Percentiles rank a stretch among this genome's conserved stretches.
These are phyloP conservation scores for Pluteus cervinus DNA, from an alignment of 768 basidiomycete genomes.

Conservation along the genomic window DNA sequence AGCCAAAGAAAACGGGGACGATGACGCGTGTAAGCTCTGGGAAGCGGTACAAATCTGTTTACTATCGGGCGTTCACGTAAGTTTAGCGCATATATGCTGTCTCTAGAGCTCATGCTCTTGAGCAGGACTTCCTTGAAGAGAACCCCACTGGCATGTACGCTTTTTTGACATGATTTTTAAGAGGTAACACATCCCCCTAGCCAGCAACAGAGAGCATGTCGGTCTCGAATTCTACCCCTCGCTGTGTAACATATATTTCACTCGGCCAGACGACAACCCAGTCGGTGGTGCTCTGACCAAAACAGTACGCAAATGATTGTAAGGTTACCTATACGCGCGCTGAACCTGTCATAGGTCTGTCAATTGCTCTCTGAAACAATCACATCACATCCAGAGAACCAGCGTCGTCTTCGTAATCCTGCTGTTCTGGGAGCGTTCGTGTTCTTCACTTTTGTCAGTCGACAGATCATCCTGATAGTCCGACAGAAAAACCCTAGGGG, in stretches of 20 bases:
- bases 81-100: slow-evolving; percentile 16
- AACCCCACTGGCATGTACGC: slow-evolving; percentile 18
- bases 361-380: slow-evolving; percentile 45
- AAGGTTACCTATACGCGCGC: slow-evolving; percentile 1
- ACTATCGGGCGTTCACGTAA: slow-evolving; percentile 49
- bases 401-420: slow-evolving; percentile 36
- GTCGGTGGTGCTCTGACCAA: slow-evolving; percentile 5
- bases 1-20: no score
- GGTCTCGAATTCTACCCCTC: slow-evolving; percentile 11
- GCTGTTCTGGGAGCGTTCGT: slow-evolving; percentile 44
- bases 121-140: slow-evolving; percentile 26
- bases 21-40: slow-evolving; percentile 26
- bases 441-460: no score
- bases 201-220: slow-evolving; percentile 18
- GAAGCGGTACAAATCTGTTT: slow-evolving; percentile 37
- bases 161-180: not conserved
- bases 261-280: slow-evolving; percentile 1
- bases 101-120: slow-evolving; percentile 10
- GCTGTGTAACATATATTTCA: slow-evolving; percentile 22
- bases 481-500: slow-evolving; percentile 40
- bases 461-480: no score
- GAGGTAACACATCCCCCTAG: not conserved
- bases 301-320: slow-evolving; percentile 8
- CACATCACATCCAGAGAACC: slow-evolving; percentile 32
- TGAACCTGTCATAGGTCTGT: slow-evolving; percentile 35